Base-by-base conservation (phyloP, 495 filamentous ascomycete genomes). In the Annulohypoxylon bovei region DNA sequence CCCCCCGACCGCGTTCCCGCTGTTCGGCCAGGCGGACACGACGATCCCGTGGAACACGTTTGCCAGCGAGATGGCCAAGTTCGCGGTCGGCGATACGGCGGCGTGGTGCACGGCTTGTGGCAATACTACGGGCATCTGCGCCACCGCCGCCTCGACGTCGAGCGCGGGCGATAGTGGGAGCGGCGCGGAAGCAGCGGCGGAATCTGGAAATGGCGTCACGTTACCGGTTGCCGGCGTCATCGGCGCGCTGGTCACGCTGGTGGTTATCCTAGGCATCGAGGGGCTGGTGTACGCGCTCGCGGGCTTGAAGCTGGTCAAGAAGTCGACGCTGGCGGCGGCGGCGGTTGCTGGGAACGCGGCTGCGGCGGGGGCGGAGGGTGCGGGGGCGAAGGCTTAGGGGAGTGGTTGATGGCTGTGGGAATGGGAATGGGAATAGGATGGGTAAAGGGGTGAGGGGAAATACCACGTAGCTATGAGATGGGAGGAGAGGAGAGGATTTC, bases 81-180 rank as follows among this genome's bases (percentile, higher is more conserved):
- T 93, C 72, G 81, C 91, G 2, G 75, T 95, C 52, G 79, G 79
- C 0, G 83, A 85, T 18, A 85, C 85, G 9, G 73, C 82, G 33
- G 81, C 88, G 22, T 97, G 93, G 93, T 97, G 93, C 75, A 55
- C 70, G 0, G 76, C 79, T 40, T 97, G 93, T 72, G 86, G 87
- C n/a, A 87, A 89, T 47, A 80, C 79, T 0, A 87, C 85, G 2
- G 82, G 86, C 1, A 81, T 87, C 35, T 96, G 93, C 73, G 80
- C 85, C 8, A 80, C 78, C 3, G 78, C 79, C 18, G 50, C 70
- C 0, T 59, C 72, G 18, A 39, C 74, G 3, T 57, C 52, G 3
- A 67, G n/a, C n/a, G 23, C 40, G 23, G 47, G 59, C 20, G 62
- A 50, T 22, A 58, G 32, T 49, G 33, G 42, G 12, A 37, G 42